Evolutionary conservation across 2,329 filamentous ascomycete species (phyloP).

Genomic region (Phialophora macrospora): DNA sequence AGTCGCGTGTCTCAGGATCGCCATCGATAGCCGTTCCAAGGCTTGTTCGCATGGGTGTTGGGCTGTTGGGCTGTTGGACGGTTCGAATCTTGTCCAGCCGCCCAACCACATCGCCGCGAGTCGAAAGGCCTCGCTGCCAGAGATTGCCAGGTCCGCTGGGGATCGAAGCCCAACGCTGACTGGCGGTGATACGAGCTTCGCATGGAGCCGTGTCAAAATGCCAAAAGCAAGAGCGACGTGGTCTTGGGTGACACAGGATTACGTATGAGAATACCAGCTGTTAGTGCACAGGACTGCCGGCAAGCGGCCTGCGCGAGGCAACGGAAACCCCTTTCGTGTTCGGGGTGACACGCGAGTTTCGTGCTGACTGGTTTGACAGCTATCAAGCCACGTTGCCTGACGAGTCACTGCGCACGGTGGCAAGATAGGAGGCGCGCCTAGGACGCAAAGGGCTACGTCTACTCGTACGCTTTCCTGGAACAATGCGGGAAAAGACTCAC

Average conservation of each 20-base stretch:
- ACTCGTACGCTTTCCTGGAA: too few species aligned
- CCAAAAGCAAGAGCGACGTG: neutral
- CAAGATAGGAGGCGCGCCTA: constrained; percentile 16
- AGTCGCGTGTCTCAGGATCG: constrained; percentile 34
- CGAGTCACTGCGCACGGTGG: constrained; percentile 30
- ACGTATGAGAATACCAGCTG: constrained; percentile 32
- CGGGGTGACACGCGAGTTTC: constrained; percentile 5
- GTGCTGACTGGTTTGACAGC: constrained; percentile 25
- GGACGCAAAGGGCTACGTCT: neutral
- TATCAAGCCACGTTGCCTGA: constrained; percentile 33
- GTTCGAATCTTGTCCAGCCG: constrained; percentile 14
- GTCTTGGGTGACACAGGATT: constrained; percentile 33
- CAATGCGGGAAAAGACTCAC: neutral
- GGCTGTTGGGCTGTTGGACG: constrained; percentile 5
- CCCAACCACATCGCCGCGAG: neutral
- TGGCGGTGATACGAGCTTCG: constrained; percentile 28
- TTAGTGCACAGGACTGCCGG: constrained; percentile 3
- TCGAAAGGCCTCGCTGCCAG: neutral
- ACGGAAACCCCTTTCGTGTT: constrained; percentile 16
- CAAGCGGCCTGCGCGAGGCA: constrained; percentile 23
- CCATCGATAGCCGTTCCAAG: constrained; percentile 28
- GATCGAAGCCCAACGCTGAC: constrained; percentile 9
- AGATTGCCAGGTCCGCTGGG: constrained; percentile 10
- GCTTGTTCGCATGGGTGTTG: constrained; percentile 24
- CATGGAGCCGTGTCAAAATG: constrained; percentile 16